Base-by-base conservation (phyloP, 441 rosid species). In the Croton laevigatus region DNA sequence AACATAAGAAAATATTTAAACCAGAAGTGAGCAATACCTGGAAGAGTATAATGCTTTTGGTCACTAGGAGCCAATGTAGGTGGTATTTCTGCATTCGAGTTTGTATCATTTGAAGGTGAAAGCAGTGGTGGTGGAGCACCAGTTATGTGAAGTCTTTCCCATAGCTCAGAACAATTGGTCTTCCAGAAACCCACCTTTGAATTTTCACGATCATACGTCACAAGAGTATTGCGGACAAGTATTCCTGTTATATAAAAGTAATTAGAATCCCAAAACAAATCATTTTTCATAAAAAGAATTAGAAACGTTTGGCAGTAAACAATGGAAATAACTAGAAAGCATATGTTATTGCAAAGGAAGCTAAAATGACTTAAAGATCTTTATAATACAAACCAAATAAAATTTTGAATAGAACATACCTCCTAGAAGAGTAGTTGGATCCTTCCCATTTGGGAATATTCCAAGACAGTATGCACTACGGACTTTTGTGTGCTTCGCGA, bases 341-440 rank as follows among this genome's bases (percentile, higher is more conserved):
- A 54, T 23, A 36, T 37, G 2, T 36, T 9, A 34, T 53, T 12
- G 13, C 23, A 13, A 57, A 44, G 12, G 49, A 51, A 44, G 57
- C 73, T 17, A 54, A 44, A 22, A 16, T 34, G 22, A 67, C 4
- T 13, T 7, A 36, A 36, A 61, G 49, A 52, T 13, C 2, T 19
- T 20, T 19, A 40, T 46, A 73, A 42, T 38, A 51, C 51, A 68
- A 36, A 34, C 37, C 49, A 22, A 36, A 60, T 42, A 65, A 58
- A 60, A 38, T 53, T 60, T n/a, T 62, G 14, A 6, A 40, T 6
- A 40, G 7, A 1, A 51, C 71, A 67, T 77, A 94, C 97, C 99
- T 85, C 99, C 99, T 38, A 94, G 83, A 63, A 94, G 97, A 71
- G 97, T 92, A 46, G 98, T 87, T 59, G 89, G 90, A 69, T 94